A percentile compares a stretch with the other conserved stretches of the same genome.
These are phyloP conservation scores for Saposhnikovia divaricata DNA, from an alignment of 129 eudicot genomes.

Conservation along the genomic window DNA sequence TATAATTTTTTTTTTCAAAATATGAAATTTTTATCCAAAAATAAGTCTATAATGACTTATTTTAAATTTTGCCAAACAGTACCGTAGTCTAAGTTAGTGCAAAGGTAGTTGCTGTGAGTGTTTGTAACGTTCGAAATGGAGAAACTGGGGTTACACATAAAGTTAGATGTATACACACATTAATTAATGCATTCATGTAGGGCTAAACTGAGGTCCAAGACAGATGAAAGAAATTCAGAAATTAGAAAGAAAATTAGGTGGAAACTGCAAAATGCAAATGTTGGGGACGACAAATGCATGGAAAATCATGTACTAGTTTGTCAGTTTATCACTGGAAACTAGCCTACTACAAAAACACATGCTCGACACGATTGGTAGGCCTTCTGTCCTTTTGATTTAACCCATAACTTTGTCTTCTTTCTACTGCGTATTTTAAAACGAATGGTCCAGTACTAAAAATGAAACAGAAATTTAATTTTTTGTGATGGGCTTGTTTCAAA, in stretches of 20 bases:
- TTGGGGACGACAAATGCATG: slow-evolving; percentile 3
- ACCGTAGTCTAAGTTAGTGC: too few relatives aligned
- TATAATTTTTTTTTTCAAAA: too few relatives aligned
- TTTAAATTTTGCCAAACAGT: too few relatives aligned
- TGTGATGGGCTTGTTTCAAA: not conserved
- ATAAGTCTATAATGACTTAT: too few relatives aligned
- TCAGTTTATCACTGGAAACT: not conserved
- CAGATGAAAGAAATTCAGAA: too few relatives aligned
- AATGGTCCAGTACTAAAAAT: too few relatives aligned
- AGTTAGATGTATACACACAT: not conserved
- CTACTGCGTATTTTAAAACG: not conserved
- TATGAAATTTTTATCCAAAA: too few relatives aligned
- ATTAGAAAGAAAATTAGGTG: not conserved
- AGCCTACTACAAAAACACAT: not conserved
- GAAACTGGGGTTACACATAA: too few relatives aligned
- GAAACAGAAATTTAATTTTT: not conserved
- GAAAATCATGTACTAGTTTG: not conserved
- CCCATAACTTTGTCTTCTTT: not conserved
- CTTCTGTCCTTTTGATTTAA: not conserved
- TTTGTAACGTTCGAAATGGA: too few relatives aligned
- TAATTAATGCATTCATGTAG: not conserved
- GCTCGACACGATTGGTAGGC: slow-evolving; percentile 5
- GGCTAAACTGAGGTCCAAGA: not conserved
- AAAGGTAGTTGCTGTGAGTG: too few relatives aligned
- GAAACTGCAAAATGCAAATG: not conserved